Evolutionary conservation across 169 alveolate species (phyloP), one percentile per base, ranked within the genome.

Genomic region (Cryptosporidium baileyi): DNA sequence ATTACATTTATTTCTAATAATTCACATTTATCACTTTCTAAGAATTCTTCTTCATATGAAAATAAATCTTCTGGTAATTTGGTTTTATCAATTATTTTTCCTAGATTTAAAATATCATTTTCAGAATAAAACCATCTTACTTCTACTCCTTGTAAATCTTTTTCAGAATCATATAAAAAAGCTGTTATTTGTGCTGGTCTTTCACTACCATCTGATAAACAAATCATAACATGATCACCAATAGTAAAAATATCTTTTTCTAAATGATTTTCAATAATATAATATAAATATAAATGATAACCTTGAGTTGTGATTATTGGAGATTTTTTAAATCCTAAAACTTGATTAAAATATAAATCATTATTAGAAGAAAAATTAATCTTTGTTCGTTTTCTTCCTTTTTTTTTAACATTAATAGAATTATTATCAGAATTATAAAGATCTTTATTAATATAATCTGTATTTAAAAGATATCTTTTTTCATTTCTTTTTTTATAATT

Each of bases 171-270:
- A 54, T 74, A 74, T 28, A 74, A 61, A 54, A 74, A 74, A 38
- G 85, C 65, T n/a, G 67, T 74, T 19, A 74, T 54, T 57, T 74
- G 85, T 19, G 85, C 85, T 22, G 85, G 85, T n/a, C 85, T 74
- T 22, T 74, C 85, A n/a, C 60, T 60, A 22, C 85, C 85, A 74
- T 57, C 74, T 22, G 85, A 54, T 15, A 74, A 26, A 74, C 60
- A 54, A 9, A 74, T 61, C 85, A 74, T 74, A 4, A 74, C 85
- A 38, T 74, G 67, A 28, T 74, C 85, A 13, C 85, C 85, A 36
- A 74, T 26, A 5, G 85, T 74, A 26, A 74, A 74, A 11, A 74
- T 28, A 36, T 74, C 67, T 11, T 15, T 30, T 13, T 57, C 65
- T 36, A 28, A 45, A 2, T 74, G 26, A 19, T 36, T 57, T 22